Evolutionary conservation across 148 eudicot species (phyloP).

Genomic region (Vaccinium myrtillus): DNA sequence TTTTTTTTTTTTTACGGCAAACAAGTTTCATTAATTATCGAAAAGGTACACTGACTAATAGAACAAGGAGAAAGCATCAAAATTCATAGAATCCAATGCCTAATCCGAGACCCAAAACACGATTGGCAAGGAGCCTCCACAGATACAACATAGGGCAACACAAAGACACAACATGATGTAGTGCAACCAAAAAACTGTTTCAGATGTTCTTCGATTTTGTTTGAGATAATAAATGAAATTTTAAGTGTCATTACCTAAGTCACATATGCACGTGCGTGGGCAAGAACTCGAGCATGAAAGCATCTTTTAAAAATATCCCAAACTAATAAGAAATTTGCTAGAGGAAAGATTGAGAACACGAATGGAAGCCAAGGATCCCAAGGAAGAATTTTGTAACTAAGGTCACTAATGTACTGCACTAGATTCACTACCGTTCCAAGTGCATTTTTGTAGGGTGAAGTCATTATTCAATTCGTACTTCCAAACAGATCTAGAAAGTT

Average conservation of each 20-base stretch:
- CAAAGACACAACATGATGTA: background rate
- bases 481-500: background rate
- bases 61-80: too few species aligned
- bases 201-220: background rate
- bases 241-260: background rate
- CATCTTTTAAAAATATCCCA: background rate
- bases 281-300: background rate
- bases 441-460: background rate
- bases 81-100: too few species aligned
- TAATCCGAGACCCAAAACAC: too few species aligned
- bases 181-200: background rate
- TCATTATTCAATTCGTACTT: background rate
- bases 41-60: too few species aligned
- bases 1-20: too few species aligned
- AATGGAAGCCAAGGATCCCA: background rate
- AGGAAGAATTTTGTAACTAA: background rate
- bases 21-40: too few species aligned
- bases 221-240: background rate
- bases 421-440: background rate
- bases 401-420: background rate
- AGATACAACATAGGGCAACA: background rate
- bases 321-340: background rate
- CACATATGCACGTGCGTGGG: background rate
- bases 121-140: too few species aligned
- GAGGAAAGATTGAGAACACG: background rate